These are phyloP conservation scores for Paxillus ammoniavirescens DNA, from an alignment of 768 basidiomycete genomes.

Conservation along the genomic window DNA sequence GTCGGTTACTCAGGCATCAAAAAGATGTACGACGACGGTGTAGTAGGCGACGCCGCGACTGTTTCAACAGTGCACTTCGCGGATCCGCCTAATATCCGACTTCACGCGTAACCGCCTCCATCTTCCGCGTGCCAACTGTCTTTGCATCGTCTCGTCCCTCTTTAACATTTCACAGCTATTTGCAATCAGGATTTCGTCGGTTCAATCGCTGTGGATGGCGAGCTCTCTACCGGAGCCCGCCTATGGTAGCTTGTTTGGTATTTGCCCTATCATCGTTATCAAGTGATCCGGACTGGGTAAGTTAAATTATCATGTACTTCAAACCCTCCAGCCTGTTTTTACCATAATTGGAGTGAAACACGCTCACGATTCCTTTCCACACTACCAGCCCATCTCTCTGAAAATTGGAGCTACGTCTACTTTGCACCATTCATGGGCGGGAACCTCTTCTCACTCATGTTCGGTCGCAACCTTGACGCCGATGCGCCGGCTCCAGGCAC, in stretches of 20 bases:
- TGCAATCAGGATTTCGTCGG: conserved; percentile 52
- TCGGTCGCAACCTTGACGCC: conserved; percentile 74
- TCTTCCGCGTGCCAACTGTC: too few relatives aligned
- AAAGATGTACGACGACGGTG: conserved; percentile 59
- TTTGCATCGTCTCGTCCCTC: conserved; percentile 58
- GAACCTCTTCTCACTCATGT: conserved; percentile 81
- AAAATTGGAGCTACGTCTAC: conserved; percentile 83
- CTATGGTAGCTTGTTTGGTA: conserved; percentile 73
- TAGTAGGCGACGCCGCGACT: conserved; percentile 35
- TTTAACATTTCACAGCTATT: conserved; percentile 74
- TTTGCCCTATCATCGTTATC: conserved; percentile 69
- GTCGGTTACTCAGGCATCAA: conserved; percentile 76
- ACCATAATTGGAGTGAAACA: too few relatives aligned
- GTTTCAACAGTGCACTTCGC: conserved; percentile 44
- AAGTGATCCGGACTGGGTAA: conserved; percentile 89
- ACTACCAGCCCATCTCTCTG: conserved; percentile 62
- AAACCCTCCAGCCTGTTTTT: not conserved
- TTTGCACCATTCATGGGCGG: too few relatives aligned
- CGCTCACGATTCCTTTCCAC: not conserved
- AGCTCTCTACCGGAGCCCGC: conserved; percentile 39
- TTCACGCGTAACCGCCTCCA: conserved; percentile 54
- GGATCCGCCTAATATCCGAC: conserved; percentile 52
- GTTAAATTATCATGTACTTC: conserved; percentile 27
- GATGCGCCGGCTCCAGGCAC: conserved; percentile 42
- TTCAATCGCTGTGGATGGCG: too few relatives aligned